Evolutionary conservation across 768 basidiomycete genomes (phyloP), one percentile per base, ranked within the genome.

Genomic region (Termitomyces sp.): DNA sequence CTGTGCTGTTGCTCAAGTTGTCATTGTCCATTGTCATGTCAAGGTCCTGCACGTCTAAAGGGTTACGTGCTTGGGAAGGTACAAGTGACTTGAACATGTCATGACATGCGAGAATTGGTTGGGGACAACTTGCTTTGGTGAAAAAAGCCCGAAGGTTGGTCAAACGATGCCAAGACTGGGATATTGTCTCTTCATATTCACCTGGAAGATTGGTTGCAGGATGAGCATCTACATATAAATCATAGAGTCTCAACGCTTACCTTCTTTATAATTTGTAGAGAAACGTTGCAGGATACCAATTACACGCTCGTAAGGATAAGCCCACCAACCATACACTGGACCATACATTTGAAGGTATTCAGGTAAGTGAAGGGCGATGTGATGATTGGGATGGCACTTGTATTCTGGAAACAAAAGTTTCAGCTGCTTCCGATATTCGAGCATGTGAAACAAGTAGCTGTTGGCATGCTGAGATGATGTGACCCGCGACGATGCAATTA

Each of bases 291-390:
- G 46, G 2, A 29, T 40, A 0, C 66, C 65, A 31, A 64, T 68
- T 3, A 65, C 31, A 10, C 63, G 50, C 53, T 70, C 67, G 20
- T 62, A 65, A 12, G 61, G 49, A 51, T 66, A 68, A 0, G 60
- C 56, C 66, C 69, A 67, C 60, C 64, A 66, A 5, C 66, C 62
- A 38, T 66, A 63, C 15, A 60, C 54, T 31, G 65, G 65, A 1
- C 77, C 77, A 61, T 74, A 76, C 2, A 65, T n/a, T 59, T 61
- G 57, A 2, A 82, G 60, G 25, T 68, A 68, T 4, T 70, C 60
- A 0, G 64, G 60, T 15, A 79, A 60, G 65, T 82, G 80, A 15
- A 82, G 61, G 0, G 76, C 60, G 2, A 77, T 59, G 60, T 81
- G 81, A 9, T 81, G 76, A 52, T 77, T 76, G 0, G n/a, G n/a